Base-by-base conservation (phyloP, 1,139 yeast species). In the Trichomonascaceae sp. region DNA sequence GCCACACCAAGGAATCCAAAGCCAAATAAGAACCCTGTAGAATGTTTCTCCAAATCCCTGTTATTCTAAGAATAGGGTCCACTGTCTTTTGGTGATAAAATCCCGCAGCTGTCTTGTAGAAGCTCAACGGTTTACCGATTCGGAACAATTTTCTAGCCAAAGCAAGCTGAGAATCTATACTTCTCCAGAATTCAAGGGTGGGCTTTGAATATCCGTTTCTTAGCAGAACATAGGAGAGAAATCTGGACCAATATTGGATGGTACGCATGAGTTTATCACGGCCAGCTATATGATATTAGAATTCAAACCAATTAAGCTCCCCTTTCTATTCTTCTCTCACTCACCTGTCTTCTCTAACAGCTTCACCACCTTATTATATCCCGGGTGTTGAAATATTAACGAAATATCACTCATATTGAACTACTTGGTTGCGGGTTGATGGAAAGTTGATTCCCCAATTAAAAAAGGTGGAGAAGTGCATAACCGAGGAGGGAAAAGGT, bases 121-220 rank as follows among this genome's bases (percentile, higher is more conserved):
- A 91, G 66, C 79, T 79, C 65, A 91, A 73, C 1, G 96, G 96
- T 73, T 90, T 91, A 61, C 90, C 81, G 67, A 85, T 84, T 65
- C 98, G 80, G 78, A 91, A 74, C 19, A 91, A 84, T 74, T 91
- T 91, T 69, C 98, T 83, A 57, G 89, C 78, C 60, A 86, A 74
- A 17, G 88, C 82, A 43, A 85, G 76, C 59, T 84, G 83, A 50
- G 70, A 68, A 69, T 83, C 84, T 55, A 86, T 67, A 20, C 75
- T 73, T 60, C 75, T 75, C 71, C 83, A 78, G 55, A 78, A 68
- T 56, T 73, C 74, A 47, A 84, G 79, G 19, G 80, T 66, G 51
- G 78, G 77, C 52, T 74, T 70, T 19, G 82, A 66, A 65, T 75
- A 81, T 22, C 90, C 90, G 63, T 81, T 77, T 63, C 84, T 81